These are phyloP conservation scores for Sclerotinia minor DNA, from an alignment of 2,329 filamentous ascomycete genomes.

Conservation along the genomic window DNA sequence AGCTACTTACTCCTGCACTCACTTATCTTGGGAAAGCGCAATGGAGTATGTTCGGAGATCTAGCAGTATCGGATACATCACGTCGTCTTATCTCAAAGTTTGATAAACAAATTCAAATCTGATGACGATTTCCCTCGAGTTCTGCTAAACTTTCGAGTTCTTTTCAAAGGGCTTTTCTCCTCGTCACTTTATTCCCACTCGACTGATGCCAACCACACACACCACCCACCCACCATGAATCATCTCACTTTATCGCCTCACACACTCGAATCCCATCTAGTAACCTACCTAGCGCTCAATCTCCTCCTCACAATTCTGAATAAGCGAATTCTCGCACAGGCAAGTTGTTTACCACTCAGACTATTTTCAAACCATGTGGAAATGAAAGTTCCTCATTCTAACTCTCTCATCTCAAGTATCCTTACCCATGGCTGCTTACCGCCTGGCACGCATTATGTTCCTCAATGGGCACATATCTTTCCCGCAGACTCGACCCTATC, in stretches of 20 bases:
- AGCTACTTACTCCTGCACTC: too few species aligned
- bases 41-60: background rate
- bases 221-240: background rate
- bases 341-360: background rate
- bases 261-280: background rate
- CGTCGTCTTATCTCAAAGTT: background rate
- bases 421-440: conserved; percentile 62
- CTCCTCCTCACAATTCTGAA: conserved; percentile 8
- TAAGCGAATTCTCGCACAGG: background rate
- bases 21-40: background rate
- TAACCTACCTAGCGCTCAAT: conserved; percentile 5
- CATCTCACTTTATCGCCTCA: background rate
- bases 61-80: background rate
- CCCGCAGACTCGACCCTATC: conserved; percentile 56
- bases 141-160: background rate
- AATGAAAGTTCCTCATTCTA: background rate
- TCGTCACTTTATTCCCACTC: background rate
- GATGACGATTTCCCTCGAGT: background rate
- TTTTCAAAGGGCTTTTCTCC: background rate
- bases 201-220: background rate
- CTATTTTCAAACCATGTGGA: too few species aligned
- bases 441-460: conserved; percentile 59
- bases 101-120: background rate
- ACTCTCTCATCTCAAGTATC: conserved; percentile 46
- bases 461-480: conserved; percentile 54